Evolutionary conservation across 148 eudicot genomes (phyloP), one percentile per base, ranked within the genome.

Genomic region (Limonium bicolor): DNA sequence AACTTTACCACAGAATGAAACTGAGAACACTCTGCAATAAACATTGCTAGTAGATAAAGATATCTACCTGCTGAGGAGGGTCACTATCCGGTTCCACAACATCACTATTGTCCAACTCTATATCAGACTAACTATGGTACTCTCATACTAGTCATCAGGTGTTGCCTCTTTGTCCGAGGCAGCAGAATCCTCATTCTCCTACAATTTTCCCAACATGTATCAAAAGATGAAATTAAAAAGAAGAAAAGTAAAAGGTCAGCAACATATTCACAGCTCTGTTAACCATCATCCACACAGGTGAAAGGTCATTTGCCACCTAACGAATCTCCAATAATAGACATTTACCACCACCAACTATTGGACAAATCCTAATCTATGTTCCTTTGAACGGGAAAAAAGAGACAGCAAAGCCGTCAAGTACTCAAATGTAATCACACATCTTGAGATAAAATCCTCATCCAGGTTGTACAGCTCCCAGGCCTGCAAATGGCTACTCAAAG

Each of bases 31-130:
- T 3, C 14, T n/a, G n/a, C n/a, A n/a, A 37, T 41, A 23, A 27
- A 18, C 53, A 39, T 13, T 24, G 38, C 52, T 7, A 26, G 3
- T 3, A 50, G 36, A 3, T 1, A 11, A 13, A 50, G 42, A 19
- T 53, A 25, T 0, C 20, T 21, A 88, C 94, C 93, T 84, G 75
- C 24, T 80, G 85, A 5, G 92, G 95, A 56, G 79, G 84, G 62
- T 88, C 95, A 53, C 75, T 64, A 42, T 88, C 97, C 52, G 97
- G 97, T 56, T 84, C 92, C 46, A 88, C 77, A 28, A 50, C 60
- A 13, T 88, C 92, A 40, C 94, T 82, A n/a, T n/a, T n/a, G 53
- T 88, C 94, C 21, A 88, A 64, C 66, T 88, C 97, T 36, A 84
- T 50, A 47, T 88, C 95, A 45, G 97, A 88, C 60, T 88, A 40